Evolutionary conservation across 73 alveolate species (phyloP).

Genomic region (Uronychia setigera): DNA sequence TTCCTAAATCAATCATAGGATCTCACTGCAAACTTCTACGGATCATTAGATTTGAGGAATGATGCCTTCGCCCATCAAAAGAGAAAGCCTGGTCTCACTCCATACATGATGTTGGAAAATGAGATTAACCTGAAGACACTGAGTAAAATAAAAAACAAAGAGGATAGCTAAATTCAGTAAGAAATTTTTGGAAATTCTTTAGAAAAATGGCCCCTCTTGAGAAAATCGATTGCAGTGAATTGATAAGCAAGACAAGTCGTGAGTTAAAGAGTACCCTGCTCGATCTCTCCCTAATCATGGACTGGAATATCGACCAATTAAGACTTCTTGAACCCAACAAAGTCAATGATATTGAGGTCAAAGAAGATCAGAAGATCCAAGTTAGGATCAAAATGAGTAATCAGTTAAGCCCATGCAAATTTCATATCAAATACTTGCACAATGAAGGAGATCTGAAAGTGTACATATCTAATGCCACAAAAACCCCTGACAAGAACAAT

Average conservation of each 20-base stretch:
- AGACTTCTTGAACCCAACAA: neutral
- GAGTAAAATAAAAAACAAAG: too few relatives aligned
- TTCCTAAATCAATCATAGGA: too few relatives aligned
- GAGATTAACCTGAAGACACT: too few relatives aligned
- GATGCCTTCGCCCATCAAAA: too few relatives aligned
- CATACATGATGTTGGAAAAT: too few relatives aligned
- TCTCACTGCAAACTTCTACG: too few relatives aligned
- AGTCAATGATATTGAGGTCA: neutral
- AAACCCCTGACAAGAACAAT: neutral
- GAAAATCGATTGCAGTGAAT: neutral
- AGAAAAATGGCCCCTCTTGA: neutral
- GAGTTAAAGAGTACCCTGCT: neutral
- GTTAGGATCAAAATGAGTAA: neutral
- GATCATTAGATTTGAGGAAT: too few relatives aligned
- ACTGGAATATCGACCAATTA: neutral
- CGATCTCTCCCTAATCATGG: conserved; percentile 1
- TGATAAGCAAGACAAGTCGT: neutral
- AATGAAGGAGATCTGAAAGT: neutral
- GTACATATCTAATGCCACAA: neutral
- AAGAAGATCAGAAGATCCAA: neutral
- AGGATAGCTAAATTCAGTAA: too few relatives aligned
- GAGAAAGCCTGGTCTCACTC: too few relatives aligned
- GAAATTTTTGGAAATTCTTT: too few relatives aligned
- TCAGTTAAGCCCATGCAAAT: neutral
- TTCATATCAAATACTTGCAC: neutral